Conservation (phyloP, 441 rosid species). For the Populus hybrid region DNA sequence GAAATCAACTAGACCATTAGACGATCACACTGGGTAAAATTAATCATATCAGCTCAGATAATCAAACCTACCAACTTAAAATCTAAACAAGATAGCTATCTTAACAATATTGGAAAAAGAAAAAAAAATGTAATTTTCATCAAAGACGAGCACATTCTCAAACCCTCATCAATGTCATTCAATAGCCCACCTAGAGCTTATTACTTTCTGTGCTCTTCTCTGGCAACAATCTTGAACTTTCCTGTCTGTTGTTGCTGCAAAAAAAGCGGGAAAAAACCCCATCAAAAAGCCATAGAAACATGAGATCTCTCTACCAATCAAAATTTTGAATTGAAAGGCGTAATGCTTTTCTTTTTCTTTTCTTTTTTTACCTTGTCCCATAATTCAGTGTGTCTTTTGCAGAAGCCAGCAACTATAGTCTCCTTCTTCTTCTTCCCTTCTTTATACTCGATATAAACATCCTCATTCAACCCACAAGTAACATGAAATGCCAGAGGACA, state of each 20-base stretch:
- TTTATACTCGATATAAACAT: constrained; percentile 69
- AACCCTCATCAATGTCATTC: background rate
- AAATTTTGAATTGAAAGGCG: background rate
- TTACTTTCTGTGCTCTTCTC: constrained; percentile 25
- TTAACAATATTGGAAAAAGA: background rate
- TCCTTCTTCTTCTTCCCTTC: constrained; percentile 53
- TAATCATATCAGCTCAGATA: too few relatives aligned
- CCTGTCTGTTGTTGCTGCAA: constrained; percentile 85
- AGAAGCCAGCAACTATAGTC: constrained; percentile 78
- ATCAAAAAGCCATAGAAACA: background rate
- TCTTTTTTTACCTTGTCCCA: constrained; percentile 66
- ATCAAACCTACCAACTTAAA: too few relatives aligned
- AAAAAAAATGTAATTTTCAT: background rate
- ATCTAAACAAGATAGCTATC: too few relatives aligned
- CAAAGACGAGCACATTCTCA: background rate
- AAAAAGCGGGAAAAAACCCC: background rate
- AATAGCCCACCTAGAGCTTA: background rate
- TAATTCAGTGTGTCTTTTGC: constrained; percentile 59
- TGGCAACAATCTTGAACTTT: constrained; percentile 83
- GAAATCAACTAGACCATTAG: too few relatives aligned
- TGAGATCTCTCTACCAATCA: background rate
- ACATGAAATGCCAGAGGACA: constrained; percentile 72
- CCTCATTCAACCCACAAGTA: constrained; percentile 71
- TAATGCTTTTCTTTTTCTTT: too few relatives aligned
- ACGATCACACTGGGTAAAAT: too few relatives aligned